A percentile compares a stretch with the other conserved stretches of the same genome.
Conservation (phyloP, 495 filamentous ascomycete genomes). For the Saxophila tyrrhenica region DNA sequence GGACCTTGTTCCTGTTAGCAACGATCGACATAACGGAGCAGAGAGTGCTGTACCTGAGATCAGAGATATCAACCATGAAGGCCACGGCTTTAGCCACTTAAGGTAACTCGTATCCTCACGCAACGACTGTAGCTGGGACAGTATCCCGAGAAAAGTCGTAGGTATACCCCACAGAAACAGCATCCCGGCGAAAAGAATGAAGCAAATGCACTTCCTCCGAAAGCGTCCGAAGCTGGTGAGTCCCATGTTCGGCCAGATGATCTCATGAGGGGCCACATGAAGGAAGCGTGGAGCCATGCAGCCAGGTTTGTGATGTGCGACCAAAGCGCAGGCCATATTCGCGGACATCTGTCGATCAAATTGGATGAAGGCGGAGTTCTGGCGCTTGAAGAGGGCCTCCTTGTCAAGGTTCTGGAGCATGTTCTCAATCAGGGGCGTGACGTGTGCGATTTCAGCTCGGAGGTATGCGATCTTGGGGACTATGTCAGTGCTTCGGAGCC, state of each 20-base stretch:
- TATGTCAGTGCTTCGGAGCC: not conserved
- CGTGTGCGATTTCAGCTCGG: constrained; percentile 4
- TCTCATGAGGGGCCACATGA: constrained; percentile 7
- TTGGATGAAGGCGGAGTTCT: constrained; percentile 10
- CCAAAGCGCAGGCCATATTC: constrained; percentile 7
- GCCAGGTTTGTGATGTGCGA: constrained; percentile 2
- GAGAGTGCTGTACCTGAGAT: constrained; percentile 1
- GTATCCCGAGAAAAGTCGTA: constrained; percentile 1
- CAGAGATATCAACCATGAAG: constrained; percentile 4
- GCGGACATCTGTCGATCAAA: constrained; percentile 9
- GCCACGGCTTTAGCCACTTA: not conserved
- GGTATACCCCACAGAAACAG: constrained; percentile 12
- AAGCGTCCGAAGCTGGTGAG: constrained; percentile 2
- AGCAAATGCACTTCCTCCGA: not conserved
- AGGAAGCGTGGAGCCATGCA: constrained; percentile 7
- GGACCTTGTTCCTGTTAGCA: not conserved
- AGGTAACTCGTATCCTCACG: not conserved
- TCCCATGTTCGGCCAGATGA: constrained; percentile 8
- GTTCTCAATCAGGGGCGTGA: constrained; percentile 1
- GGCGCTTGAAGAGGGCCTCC: constrained; percentile 1
- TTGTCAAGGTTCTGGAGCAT: constrained; percentile 4
- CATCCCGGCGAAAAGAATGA: constrained; percentile 4
- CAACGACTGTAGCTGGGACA: constrained; percentile 1
- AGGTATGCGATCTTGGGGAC: constrained; percentile 6
- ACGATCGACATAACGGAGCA: not conserved